Evolutionary conservation across 768 basidiomycete species (phyloP).

Genomic region (Cystobasidium onofrii): DNA sequence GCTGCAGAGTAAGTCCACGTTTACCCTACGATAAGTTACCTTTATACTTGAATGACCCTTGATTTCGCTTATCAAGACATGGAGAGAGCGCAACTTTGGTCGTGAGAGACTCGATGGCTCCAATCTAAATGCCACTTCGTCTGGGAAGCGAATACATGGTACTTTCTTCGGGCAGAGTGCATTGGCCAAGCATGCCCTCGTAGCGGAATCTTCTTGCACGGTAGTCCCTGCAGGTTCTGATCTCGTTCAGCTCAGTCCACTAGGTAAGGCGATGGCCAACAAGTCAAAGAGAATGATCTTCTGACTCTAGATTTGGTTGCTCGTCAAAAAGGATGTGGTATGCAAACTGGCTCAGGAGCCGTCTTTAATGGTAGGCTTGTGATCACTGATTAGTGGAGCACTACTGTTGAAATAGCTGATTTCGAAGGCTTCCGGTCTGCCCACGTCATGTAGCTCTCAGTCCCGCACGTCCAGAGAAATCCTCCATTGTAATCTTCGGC

Average conservation of each 20-base stretch:
- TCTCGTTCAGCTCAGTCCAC: conserved; percentile 10
- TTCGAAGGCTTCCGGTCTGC: too few species aligned
- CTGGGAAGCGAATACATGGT: conserved; percentile 22
- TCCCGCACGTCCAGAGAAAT: too few species aligned
- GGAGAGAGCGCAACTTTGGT: too few species aligned
- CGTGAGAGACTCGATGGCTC: too few species aligned
- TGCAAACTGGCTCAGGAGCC: conserved; percentile 37
- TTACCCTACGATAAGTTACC: too few species aligned
- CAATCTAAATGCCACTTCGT: background rate
- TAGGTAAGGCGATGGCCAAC: background rate
- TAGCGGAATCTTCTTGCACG: conserved; percentile 34
- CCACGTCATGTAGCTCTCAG: too few species aligned
- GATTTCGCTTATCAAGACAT: too few species aligned
- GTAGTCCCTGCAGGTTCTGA: conserved; percentile 26
- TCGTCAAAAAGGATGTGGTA: conserved; percentile 36
- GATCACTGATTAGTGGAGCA: background rate
- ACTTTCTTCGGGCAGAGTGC: conserved; percentile 40
- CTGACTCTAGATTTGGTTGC: background rate
- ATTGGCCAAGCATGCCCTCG: conserved; percentile 37
- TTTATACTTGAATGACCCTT: too few species aligned
- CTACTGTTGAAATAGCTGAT: background rate
- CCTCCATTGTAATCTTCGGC: conserved; percentile 9
- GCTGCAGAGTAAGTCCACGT: conserved; percentile 22
- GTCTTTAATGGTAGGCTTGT: conserved; percentile 4
- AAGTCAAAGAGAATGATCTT: background rate